These are phyloP conservation scores for Coelastrella sp. DNA, from an alignment of 139 green algal genomes.

Conservation along the genomic window DNA sequence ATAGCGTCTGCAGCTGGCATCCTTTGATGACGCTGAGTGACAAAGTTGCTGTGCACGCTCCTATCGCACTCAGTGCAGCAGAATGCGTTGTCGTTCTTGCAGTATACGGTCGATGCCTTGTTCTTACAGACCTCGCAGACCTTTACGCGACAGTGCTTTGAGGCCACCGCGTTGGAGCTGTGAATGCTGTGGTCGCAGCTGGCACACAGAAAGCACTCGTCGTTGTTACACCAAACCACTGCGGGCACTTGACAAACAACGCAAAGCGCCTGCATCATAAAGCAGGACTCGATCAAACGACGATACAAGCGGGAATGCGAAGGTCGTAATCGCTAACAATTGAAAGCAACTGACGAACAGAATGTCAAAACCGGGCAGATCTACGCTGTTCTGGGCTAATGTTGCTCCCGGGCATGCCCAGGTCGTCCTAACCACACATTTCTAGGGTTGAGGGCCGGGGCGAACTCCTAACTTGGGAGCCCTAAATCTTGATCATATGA, in stretches of 20 bases:
- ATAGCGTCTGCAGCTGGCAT: slow-evolving; percentile 9
- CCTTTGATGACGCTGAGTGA: slow-evolving; percentile 53
- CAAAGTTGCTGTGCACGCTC: slow-evolving; percentile 60
- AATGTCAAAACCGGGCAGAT: too few species aligned
- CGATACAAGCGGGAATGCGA: too few species aligned
- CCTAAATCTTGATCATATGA: too few species aligned
- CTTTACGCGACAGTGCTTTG: slow-evolving; percentile 47
- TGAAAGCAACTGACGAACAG: background rate
- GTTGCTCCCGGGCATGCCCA: too few species aligned
- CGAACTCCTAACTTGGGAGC: too few species aligned
- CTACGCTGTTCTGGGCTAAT: too few species aligned
- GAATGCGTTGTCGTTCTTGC: slow-evolving; percentile 53
- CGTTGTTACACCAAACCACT: slow-evolving; percentile 57
- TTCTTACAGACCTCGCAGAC: slow-evolving; percentile 43
- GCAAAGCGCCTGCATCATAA: background rate
- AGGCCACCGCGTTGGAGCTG: slow-evolving; percentile 55
- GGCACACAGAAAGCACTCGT: slow-evolving; percentile 59
- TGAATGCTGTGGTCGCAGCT: slow-evolving; percentile 60
- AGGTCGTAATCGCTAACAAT: too few species aligned
- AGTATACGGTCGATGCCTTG: slow-evolving; percentile 44
- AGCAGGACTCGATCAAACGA: too few species aligned
- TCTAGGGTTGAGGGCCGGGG: too few species aligned
- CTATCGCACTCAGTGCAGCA: slow-evolving; percentile 49
- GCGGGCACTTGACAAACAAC: slow-evolving; percentile 50
- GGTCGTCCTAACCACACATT: too few species aligned